Percentiles rank a stretch among this genome's conserved stretches.
These are phyloP conservation scores for Pezicula carpinea DNA, from an alignment of 2,329 filamentous ascomycete genomes.

Conservation along the genomic window DNA sequence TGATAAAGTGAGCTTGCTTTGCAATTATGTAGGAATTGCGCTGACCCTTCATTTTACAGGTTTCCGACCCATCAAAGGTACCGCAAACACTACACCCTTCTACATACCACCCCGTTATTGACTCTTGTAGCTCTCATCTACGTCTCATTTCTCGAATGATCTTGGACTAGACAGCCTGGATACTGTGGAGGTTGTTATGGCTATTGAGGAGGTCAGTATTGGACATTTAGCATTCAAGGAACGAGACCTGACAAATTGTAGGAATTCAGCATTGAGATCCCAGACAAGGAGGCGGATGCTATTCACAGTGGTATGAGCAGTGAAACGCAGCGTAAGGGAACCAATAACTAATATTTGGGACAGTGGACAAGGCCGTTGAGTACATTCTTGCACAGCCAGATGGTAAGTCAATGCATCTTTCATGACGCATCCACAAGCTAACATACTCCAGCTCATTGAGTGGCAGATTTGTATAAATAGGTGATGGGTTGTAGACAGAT, in stretches of 20 bases:
- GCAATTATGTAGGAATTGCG: conserved; percentile 8
- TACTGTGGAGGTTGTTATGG: conserved; percentile 99
- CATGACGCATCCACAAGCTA: conserved; percentile 3
- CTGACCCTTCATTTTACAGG: conserved; percentile 40
- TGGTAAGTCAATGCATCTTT: conserved; percentile 45
- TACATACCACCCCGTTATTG: conserved; percentile 19
- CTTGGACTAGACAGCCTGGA: conserved; percentile 95
- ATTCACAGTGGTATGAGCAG: conserved; percentile 66
- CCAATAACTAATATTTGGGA: conserved; percentile 21
- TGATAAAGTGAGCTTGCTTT: conserved; percentile 70
- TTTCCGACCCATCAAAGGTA: conserved; percentile 63
- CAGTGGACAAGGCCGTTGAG: conserved; percentile 71
- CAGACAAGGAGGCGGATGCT: conserved; percentile 72
- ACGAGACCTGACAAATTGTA: conserved; percentile 23
- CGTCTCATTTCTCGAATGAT: conserved; percentile 93
- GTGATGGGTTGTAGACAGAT: conserved; percentile 5
- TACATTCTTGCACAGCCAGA: conserved; percentile 74
- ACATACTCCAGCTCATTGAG: conserved; percentile 26
- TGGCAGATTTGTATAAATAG: conserved; percentile 24
- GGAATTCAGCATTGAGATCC: conserved; percentile 74
- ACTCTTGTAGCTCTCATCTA: conserved; percentile 65
- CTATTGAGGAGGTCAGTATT: conserved; percentile 81
- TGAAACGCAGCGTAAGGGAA: background rate
- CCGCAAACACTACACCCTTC: conserved; percentile 15
- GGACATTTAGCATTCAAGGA: background rate